Conservation (phyloP, 116 monocot species). For the Phalaenopsis hybrid region DNA sequence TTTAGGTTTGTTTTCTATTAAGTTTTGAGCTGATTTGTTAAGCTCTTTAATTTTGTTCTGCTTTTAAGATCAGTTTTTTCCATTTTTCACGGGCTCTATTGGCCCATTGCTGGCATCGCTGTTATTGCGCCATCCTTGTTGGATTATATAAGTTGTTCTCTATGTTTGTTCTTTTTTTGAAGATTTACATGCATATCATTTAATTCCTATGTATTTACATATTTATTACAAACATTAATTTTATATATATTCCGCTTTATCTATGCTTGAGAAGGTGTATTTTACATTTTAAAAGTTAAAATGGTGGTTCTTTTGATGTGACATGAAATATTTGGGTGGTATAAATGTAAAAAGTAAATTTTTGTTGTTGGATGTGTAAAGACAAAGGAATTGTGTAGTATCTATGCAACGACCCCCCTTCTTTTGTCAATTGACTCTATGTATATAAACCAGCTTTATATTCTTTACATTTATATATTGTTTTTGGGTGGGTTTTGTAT, state of each 20-base stretch:
- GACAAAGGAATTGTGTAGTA: too few relatives aligned
- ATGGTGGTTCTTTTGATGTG: too few relatives aligned
- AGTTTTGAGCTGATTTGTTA: background rate
- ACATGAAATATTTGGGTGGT: too few relatives aligned
- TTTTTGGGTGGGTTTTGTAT: background rate
- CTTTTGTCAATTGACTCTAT: background rate
- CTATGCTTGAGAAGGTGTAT: too few relatives aligned
- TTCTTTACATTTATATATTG: background rate
- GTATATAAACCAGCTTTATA: background rate
- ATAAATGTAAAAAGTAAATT: too few relatives aligned
- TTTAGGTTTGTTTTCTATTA: background rate
- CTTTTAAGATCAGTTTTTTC: background rate
- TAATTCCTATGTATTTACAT: too few relatives aligned
- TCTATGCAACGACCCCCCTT: too few relatives aligned
- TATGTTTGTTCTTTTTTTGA: background rate
- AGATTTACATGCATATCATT: too few relatives aligned
- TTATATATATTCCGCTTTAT: too few relatives aligned
- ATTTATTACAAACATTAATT: too few relatives aligned
- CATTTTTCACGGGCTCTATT: background rate
- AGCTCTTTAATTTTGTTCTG: background rate
- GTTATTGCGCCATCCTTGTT: background rate
- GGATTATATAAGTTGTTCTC: background rate
- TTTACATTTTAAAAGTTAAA: too few relatives aligned
- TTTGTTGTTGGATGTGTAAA: too few relatives aligned
- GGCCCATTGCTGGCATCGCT: background rate